Evolutionary conservation across 306 rosid species (phyloP).

Genomic region (Prunus fruticosa): DNA sequence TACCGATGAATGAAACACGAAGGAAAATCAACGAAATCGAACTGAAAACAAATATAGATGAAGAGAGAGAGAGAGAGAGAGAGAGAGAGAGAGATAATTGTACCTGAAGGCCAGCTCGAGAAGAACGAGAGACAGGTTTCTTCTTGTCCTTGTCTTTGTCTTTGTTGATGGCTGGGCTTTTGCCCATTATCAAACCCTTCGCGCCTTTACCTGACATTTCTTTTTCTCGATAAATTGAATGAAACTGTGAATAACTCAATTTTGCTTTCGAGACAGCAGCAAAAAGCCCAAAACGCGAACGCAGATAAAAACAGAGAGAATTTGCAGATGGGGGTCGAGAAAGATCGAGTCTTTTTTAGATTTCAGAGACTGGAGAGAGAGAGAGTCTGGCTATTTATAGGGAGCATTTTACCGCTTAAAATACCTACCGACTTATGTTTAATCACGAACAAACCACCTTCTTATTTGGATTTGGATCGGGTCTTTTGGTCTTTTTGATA

Average conservation of each 20-base stretch:
- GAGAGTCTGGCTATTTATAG: not conserved
- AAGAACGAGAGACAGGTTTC: slow-evolving; percentile 36
- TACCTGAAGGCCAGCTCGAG: slow-evolving; percentile 42
- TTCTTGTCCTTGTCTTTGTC: slow-evolving; percentile 38
- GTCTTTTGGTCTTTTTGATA: not conserved
- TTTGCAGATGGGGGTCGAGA: not conserved
- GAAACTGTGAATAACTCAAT: not conserved
- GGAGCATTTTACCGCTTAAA: not conserved
- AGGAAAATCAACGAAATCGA: not conserved
- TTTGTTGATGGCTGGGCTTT: slow-evolving; percentile 25
- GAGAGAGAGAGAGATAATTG: too few species aligned
- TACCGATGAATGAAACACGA: not conserved
- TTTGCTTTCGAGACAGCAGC: not conserved
- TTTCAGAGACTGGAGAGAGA: not conserved
- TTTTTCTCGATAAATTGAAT: not conserved
- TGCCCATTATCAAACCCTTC: slow-evolving; percentile 35
- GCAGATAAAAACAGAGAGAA: not conserved
- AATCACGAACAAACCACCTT: not conserved
- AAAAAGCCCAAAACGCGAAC: not conserved
- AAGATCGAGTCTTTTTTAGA: not conserved
- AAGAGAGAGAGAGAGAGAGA: too few species aligned
- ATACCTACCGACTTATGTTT: not conserved
- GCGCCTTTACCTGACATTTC: slow-evolving; percentile 38
- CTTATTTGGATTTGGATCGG: not conserved
- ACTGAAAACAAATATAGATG: not conserved